Evolutionary conservation across 1,284 basidiomycete species (phyloP).

Genomic region (Meripilus lineatus): DNA sequence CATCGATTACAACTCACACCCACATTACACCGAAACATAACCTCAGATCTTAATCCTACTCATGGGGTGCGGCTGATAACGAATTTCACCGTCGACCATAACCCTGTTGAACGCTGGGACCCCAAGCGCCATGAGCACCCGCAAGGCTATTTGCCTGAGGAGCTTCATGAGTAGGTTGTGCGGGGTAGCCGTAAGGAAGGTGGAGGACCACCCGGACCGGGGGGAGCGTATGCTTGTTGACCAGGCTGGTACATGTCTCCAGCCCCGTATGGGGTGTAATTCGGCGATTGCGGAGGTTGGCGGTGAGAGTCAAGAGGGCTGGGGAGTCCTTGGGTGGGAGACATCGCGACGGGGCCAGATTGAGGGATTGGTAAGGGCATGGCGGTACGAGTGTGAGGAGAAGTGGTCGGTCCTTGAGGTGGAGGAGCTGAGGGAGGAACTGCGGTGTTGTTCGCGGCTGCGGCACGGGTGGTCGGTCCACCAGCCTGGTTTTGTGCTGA

Average conservation of each 20-base stretch:
- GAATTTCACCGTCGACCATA: too few species aligned
- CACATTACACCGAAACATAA: too few species aligned
- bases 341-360: conserved; percentile 2
- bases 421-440: neutral
- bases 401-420: conserved; percentile 2
- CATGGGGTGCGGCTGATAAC: too few species aligned
- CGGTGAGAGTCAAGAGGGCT: conserved; percentile 7
- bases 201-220: neutral
- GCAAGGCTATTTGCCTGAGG: neutral
- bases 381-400: conserved; percentile 4
- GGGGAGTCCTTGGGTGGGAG: conserved; percentile 3
- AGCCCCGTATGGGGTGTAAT: conserved; percentile 3
- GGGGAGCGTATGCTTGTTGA: conserved; percentile 3
- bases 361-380: conserved; percentile 9
- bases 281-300: too few species aligned
- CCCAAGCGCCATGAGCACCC: too few species aligned
- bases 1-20: too few species aligned
- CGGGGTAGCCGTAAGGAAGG: too few species aligned
- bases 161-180: too few species aligned
- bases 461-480: conserved; percentile 3
- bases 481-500: neutral
- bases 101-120: too few species aligned
- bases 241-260: conserved; percentile 3
- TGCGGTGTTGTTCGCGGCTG: neutral
- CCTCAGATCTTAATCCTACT: too few species aligned